Evolutionary conservation across 345 rosid genomes (phyloP).

Genomic region (Isatis tinctoria): DNA sequence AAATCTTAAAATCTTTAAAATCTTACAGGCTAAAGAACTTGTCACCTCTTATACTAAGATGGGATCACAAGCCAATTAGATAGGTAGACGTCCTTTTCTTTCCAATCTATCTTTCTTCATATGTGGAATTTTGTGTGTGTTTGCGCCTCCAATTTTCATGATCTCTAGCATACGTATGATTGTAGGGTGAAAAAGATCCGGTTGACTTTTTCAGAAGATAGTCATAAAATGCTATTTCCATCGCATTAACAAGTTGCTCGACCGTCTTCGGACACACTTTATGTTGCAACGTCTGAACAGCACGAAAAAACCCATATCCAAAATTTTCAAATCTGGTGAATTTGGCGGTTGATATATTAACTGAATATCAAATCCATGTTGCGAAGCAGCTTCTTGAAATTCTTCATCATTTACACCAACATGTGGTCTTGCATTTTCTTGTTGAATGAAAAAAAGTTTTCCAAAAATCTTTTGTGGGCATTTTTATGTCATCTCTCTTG

Average conservation of each 20-base stretch:
- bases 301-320: neutral
- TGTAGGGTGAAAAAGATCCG: neutral
- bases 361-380: neutral
- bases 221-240: neutral
- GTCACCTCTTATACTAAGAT: too few relatives aligned
- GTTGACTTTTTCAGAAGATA: neutral
- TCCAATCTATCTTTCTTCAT: neutral
- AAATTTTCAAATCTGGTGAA: neutral
- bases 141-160: neutral
- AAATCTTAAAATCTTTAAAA: too few relatives aligned
- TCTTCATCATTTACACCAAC: neutral
- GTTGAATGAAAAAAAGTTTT: neutral
- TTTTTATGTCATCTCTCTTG: neutral
- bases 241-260: too few relatives aligned
- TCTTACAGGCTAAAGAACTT: too few relatives aligned
- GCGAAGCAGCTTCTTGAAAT: neutral
- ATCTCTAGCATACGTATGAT: neutral
- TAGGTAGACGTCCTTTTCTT: neutral
- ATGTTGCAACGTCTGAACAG: neutral
- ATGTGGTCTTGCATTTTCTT: neutral
- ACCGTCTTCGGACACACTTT: too few relatives aligned
- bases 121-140: neutral
- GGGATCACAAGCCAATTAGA: neutral
- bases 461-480: neutral
- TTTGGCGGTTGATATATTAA: neutral